These are phyloP conservation scores for Camellia lanceoleosa DNA, from an alignment of 148 eudicot genomes.

Conservation along the genomic window DNA sequence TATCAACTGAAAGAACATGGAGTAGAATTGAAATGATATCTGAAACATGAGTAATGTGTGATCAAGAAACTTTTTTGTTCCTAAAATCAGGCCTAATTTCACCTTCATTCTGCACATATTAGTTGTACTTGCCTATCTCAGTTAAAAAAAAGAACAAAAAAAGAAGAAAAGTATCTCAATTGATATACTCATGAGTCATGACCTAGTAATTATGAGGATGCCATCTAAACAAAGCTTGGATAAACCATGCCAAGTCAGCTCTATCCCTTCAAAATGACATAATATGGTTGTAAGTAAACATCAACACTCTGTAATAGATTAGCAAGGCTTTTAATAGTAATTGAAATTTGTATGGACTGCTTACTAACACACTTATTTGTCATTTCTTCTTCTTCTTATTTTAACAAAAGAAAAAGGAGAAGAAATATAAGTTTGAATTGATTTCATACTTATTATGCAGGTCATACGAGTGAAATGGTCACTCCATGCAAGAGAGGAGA, in stretches of 20 bases:
- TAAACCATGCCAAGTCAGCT: not conserved
- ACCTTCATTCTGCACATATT: not conserved
- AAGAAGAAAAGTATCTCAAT: too few species aligned
- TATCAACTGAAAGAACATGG: not conserved
- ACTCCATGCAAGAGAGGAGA: conserved; percentile 96
- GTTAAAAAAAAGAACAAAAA: too few species aligned
- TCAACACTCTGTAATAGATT: not conserved
- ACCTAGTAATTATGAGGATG: too few species aligned
- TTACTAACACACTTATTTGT: not conserved
- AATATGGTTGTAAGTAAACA: not conserved
- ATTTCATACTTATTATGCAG: conserved; percentile 27
- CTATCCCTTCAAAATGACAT: not conserved
- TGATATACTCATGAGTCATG: too few species aligned
- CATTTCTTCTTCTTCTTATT: not conserved
- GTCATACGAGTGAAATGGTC: conserved; percentile 98
- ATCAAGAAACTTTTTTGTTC: not conserved
- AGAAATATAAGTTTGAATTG: not conserved
- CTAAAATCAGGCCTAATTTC: not conserved
- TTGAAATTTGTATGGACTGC: not conserved
- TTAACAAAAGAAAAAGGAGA: not conserved
- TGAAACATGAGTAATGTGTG: not conserved
- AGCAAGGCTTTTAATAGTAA: not conserved
- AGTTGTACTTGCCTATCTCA: not conserved
- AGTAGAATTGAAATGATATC: not conserved
- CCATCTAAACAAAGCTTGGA: not conserved